phyloP scores from a whole-genome alignment of 176 grass and related monocot species.

The Bromus sterilis region DNA sequence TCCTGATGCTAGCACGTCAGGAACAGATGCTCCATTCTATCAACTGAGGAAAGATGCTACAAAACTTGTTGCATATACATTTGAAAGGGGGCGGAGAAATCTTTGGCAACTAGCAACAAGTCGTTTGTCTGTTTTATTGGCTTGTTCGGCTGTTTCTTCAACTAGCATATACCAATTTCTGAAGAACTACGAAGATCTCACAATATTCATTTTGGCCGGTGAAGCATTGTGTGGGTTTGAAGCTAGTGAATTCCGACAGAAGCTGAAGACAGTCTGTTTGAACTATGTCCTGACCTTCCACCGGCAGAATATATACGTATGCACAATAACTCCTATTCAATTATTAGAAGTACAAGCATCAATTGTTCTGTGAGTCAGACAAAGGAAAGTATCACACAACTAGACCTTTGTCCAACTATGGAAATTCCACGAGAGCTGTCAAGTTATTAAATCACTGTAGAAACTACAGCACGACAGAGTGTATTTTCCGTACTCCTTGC shows the following conservation, averaged over 20 bases:
- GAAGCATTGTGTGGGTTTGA: conserved; percentile 95
- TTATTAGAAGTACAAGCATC: conserved; percentile 3
- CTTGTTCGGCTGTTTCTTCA: conserved; percentile 78
- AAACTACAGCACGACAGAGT: conserved; percentile 3
- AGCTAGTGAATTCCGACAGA: conserved; percentile 89
- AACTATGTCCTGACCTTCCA: conserved; percentile 79
- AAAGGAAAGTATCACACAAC: background rate
- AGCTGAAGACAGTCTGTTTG: conserved; percentile 82
- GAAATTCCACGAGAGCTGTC: background rate
- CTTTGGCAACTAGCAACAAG: conserved; percentile 96
- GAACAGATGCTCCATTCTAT: conserved; percentile 68
- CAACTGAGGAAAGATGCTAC: conserved; percentile 85
- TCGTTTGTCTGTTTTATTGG: conserved; percentile 86
- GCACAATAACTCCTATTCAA: conserved; percentile 18
- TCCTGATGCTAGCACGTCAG: conserved; percentile 43
- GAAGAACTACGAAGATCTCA: conserved; percentile 92
- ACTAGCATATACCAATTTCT: conserved; percentile 97
- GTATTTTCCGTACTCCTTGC: background rate
- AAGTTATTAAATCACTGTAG: conserved; percentile 3
- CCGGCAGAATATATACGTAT: conserved; percentile 98
- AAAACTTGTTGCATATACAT: conserved; percentile 60
- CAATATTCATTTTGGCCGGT: conserved; percentile 90
- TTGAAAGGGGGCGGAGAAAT: conserved; percentile 94
- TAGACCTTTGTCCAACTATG: background rate
- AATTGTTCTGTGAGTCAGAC: background rate